These are phyloP conservation scores for Ustilago tritici DNA, from an alignment of 1,284 basidiomycete species.

Conservation along the genomic window DNA sequence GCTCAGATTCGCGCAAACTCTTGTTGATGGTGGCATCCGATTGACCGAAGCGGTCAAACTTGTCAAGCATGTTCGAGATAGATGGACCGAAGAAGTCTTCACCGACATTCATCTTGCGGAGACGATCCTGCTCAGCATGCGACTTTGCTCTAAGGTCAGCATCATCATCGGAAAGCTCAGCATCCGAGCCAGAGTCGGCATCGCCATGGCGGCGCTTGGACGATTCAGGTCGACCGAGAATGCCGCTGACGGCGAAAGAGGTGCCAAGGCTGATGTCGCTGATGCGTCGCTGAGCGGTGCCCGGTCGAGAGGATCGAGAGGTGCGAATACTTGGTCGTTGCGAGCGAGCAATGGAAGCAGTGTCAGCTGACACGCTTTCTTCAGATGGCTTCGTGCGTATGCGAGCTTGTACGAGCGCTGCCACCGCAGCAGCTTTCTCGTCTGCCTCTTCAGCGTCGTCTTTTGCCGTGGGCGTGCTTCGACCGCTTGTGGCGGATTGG, in stretches of 20 bases:
- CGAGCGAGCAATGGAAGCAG: slow-evolving; percentile 29
- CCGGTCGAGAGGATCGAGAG: slow-evolving; percentile 34
- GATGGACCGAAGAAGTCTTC: slow-evolving; percentile 65
- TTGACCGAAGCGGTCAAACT: slow-evolving; percentile 51
- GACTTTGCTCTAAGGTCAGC: slow-evolving; percentile 54
- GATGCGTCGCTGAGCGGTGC: slow-evolving; percentile 47
- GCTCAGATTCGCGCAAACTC: slow-evolving; percentile 18
- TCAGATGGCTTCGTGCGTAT: slow-evolving; percentile 9
- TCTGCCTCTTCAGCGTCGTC: slow-evolving; percentile 15
- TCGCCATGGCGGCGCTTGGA: slow-evolving; percentile 31
- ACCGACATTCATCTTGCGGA: slow-evolving; percentile 63
- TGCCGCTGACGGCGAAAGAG: slow-evolving; percentile 57
- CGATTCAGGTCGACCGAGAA: slow-evolving; percentile 33
- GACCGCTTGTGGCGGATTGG: slow-evolving; percentile 42
- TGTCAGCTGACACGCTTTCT: slow-evolving; percentile 11
- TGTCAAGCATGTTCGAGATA: slow-evolving; percentile 52
- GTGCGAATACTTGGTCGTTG: slow-evolving; percentile 32
- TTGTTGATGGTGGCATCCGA: slow-evolving; percentile 45
- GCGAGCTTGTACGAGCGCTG: slow-evolving; percentile 10
- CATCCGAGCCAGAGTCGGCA: slow-evolving; percentile 50
- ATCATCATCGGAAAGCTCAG: slow-evolving; percentile 51
- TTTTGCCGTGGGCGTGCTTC: slow-evolving; percentile 30
- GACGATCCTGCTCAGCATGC: slow-evolving; percentile 60
- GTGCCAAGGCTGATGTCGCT: slow-evolving; percentile 60
- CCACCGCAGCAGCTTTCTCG: slow-evolving; percentile 20